Evolutionary conservation across 108 stramenopile genomes (phyloP).

Genomic region (Nannochloropsis granulata): DNA sequence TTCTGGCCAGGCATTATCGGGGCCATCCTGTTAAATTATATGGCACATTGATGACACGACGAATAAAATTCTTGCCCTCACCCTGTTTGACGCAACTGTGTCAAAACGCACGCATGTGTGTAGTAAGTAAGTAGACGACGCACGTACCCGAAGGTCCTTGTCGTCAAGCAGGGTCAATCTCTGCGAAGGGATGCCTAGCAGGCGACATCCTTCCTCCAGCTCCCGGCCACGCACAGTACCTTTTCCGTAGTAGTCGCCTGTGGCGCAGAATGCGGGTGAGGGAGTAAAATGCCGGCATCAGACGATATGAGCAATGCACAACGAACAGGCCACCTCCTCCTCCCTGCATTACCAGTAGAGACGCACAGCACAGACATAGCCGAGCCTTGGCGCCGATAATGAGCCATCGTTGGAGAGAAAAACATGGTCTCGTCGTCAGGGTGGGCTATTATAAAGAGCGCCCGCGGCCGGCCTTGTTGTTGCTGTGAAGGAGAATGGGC

Average conservation of each 20-base stretch:
- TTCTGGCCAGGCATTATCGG: background rate
- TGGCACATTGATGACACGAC: background rate
- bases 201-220: constrained; percentile 16
- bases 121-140: background rate
- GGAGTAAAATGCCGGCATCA: background rate
- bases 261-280: background rate
- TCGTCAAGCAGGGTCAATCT: background rate
- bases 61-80: background rate
- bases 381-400: background rate
- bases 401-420: constrained; percentile 31
- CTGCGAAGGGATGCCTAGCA: background rate
- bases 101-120: too few species aligned
- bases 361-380: constrained; percentile 32
- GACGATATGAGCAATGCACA: background rate
- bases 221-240: constrained; percentile 28
- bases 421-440: constrained; percentile 54
- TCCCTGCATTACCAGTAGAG: constrained; percentile 25
- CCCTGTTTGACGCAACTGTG: too few species aligned
- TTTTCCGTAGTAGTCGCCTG: constrained; percentile 33
- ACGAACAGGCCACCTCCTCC: background rate
- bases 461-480: background rate
- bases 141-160: background rate
- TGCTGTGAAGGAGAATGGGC: too few species aligned
- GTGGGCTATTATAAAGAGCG: constrained; percentile 41
- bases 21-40: background rate